Conservation (phyloP, 2,329 filamentous ascomycete genomes). For the Talaromyces sp. region DNA sequence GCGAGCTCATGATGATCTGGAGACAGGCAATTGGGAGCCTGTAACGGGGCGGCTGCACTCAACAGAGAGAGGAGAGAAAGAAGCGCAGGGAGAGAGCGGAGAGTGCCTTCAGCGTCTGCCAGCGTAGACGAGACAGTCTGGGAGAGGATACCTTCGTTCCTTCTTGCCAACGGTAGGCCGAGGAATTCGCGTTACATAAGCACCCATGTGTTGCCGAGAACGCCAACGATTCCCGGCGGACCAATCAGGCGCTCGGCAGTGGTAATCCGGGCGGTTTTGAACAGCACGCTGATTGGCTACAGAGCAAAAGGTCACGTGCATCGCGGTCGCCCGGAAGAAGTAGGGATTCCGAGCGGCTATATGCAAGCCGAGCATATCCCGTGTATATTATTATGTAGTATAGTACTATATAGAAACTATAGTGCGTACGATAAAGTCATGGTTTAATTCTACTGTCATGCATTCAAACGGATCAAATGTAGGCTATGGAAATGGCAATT, state of each 20-base stretch:
- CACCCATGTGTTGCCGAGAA: slow-evolving; percentile 28
- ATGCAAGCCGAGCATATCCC: slow-evolving; percentile 6
- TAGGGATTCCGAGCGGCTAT: slow-evolving; percentile 17
- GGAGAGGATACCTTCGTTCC: background rate
- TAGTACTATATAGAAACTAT: no score
- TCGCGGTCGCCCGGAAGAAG: slow-evolving; percentile 19
- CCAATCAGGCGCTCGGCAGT: slow-evolving; percentile 30
- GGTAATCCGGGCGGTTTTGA: slow-evolving; percentile 32
- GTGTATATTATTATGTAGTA: no score
- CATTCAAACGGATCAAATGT: background rate
- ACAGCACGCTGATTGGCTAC: slow-evolving; percentile 24
- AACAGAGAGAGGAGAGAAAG: slow-evolving; percentile 18
- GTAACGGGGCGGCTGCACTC: slow-evolving; percentile 17
- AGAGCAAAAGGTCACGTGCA: slow-evolving; percentile 23
- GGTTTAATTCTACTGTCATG: background rate
- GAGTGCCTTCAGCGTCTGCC: slow-evolving; percentile 12
- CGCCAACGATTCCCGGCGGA: slow-evolving; percentile 20
- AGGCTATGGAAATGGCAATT: slow-evolving; percentile 10
- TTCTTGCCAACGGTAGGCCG: slow-evolving; percentile 19
- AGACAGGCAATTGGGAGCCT: slow-evolving; percentile 8
- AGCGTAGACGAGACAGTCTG: background rate
- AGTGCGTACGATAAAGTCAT: no score
- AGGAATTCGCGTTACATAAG: slow-evolving; percentile 29
- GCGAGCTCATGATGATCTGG: slow-evolving; percentile 44
- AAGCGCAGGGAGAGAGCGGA: slow-evolving; percentile 16